Conservation (phyloP, 2,329 filamentous ascomycete species). For the Aspergillus luchuensis region DNA sequence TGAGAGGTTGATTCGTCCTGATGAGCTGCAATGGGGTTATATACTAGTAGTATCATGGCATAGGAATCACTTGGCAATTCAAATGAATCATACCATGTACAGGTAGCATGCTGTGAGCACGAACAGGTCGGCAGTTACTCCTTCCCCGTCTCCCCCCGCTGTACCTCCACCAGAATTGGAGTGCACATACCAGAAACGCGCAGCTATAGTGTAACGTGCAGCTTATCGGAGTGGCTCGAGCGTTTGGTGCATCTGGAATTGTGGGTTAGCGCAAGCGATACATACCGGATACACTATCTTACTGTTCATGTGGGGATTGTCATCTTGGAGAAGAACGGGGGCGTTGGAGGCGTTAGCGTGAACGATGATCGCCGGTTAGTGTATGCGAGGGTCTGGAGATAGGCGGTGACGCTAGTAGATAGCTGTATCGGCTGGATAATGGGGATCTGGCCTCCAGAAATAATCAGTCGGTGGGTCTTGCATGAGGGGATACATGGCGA, state of each 20-base stretch:
- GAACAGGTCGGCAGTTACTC: no score
- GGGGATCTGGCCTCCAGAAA: neutral
- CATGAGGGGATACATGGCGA: neutral
- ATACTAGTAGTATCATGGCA: no score
- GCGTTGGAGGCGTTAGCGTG: neutral
- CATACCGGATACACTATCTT: conserved; percentile 6
- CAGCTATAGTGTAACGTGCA: no score
- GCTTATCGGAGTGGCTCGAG: neutral
- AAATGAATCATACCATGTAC: no score
- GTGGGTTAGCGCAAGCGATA: conserved; percentile 5
- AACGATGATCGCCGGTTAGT: conserved; percentile 6
- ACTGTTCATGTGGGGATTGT: neutral
- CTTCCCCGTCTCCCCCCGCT: no score
- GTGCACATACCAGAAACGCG: no score
- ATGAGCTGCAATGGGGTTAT: no score
- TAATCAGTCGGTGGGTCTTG: neutral
- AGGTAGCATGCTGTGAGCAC: no score
- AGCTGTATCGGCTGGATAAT: neutral
- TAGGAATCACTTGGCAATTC: no score
- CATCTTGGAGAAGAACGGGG: neutral
- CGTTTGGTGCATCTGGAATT: neutral
- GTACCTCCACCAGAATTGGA: neutral
- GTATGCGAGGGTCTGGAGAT: neutral
- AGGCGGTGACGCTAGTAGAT: neutral
- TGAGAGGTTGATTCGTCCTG: neutral